phyloP scores from a whole-genome alignment of 1,284 basidiomycete species.

The Ustilago loliicola region DNA sequence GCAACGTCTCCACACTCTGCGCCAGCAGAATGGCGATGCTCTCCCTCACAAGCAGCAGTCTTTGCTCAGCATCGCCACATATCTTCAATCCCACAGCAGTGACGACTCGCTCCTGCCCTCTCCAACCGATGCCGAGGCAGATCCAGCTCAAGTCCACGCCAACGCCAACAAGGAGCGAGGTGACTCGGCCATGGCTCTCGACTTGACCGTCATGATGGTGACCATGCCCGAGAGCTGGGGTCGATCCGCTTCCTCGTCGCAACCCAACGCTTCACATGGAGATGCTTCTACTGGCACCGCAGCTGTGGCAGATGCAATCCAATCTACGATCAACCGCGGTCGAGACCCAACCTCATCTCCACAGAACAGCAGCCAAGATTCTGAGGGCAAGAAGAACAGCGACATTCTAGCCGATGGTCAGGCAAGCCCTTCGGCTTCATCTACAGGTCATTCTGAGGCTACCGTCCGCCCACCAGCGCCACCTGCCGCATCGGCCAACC shows the following conservation, averaged over 20 bases:
- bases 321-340: slow-evolving; percentile 48
- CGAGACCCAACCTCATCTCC: slow-evolving; percentile 25
- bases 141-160: neutral
- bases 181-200: slow-evolving; percentile 61
- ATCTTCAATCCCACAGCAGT: slow-evolving; percentile 42
- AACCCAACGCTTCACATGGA: slow-evolving; percentile 12
- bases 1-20: slow-evolving; percentile 58
- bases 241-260: slow-evolving; percentile 10
- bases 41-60: slow-evolving; percentile 54
- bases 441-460: slow-evolving; percentile 46
- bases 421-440: slow-evolving; percentile 41
- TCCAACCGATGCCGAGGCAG: slow-evolving; percentile 7
- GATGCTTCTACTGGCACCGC: slow-evolving; percentile 42
- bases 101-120: slow-evolving; percentile 40
- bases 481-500: slow-evolving; percentile 32
- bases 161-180: slow-evolving; percentile 27
- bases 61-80: slow-evolving; percentile 49
- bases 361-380: slow-evolving; percentile 15
- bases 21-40: slow-evolving; percentile 54
- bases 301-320: slow-evolving; percentile 53
- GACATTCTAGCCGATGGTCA: slow-evolving; percentile 27
- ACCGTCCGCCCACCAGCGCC: slow-evolving; percentile 40
- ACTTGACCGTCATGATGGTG: slow-evolving; percentile 61
- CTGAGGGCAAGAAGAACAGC: slow-evolving; percentile 4
- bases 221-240: slow-evolving; percentile 53